These are phyloP conservation scores for Blastocystis sp. DNA, from an alignment of 352 stramenopile genomes.

Conservation along the genomic window DNA sequence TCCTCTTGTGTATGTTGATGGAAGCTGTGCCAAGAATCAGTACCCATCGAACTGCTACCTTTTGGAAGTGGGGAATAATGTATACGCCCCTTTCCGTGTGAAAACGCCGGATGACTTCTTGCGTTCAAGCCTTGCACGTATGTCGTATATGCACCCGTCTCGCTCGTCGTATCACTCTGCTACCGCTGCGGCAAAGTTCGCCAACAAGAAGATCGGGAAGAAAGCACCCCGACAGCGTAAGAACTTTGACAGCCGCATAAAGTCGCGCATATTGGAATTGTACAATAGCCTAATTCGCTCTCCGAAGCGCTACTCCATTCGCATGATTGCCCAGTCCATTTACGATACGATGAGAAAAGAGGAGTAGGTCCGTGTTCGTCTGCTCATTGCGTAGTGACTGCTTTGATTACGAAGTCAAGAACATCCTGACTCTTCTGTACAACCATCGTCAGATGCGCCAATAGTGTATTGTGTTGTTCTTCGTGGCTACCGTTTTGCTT, in stretches of 20 bases:
- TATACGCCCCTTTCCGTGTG: no score
- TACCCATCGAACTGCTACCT: no score
- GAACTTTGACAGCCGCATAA: slow-evolving; percentile 26
- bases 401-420: slow-evolving; percentile 12
- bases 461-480: background rate
- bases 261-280: slow-evolving; percentile 18
- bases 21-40: no score
- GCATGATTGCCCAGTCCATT: background rate
- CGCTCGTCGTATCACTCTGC: no score
- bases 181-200: no score
- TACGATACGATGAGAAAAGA: slow-evolving; percentile 18
- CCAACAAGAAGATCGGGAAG: no score
- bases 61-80: no score
- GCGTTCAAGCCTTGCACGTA: no score
- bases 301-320: background rate
- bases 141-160: no score
- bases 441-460: slow-evolving; percentile 28
- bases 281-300: background rate
- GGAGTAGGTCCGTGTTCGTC: background rate
- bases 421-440: slow-evolving; percentile 52
- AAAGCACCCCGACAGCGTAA: background rate
- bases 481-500: background rate
- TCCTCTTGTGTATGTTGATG: no score
- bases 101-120: no score
- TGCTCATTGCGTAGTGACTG: background rate